phyloP scores from a whole-genome alignment of 805 yeast genomes.

The Saccharomycopsis microspora region DNA sequence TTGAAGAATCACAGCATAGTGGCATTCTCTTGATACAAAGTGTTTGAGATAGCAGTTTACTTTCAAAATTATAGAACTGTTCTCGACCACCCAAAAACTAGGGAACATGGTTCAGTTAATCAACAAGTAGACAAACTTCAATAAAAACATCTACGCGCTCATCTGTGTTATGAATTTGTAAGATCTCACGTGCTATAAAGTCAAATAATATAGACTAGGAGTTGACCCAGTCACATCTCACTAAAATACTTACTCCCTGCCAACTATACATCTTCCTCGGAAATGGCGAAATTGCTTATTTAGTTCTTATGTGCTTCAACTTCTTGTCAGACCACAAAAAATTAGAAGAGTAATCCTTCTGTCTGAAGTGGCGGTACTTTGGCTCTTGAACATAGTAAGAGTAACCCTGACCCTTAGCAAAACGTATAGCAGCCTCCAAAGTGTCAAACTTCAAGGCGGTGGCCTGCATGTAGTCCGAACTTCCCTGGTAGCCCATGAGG shows the following conservation, averaged over 20 bases:
- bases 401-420: slow-evolving; percentile 83
- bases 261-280: neutral
- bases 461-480: slow-evolving; percentile 61
- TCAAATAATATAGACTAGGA: too few relatives aligned
- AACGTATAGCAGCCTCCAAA: slow-evolving; percentile 65
- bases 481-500: slow-evolving; percentile 73
- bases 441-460: slow-evolving; percentile 64
- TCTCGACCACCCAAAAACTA: too few relatives aligned
- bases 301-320: slow-evolving; percentile 72
- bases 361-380: slow-evolving; percentile 56
- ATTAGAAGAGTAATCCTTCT: slow-evolving; percentile 66
- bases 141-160: too few relatives aligned
- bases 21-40: too few relatives aligned
- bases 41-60: too few relatives aligned
- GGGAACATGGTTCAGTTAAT: too few relatives aligned
- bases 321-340: slow-evolving; percentile 60
- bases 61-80: too few relatives aligned
- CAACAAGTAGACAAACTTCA: too few relatives aligned
- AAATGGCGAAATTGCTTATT: slow-evolving; percentile 26
- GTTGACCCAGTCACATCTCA: too few relatives aligned
- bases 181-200: too few relatives aligned
- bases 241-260: neutral
- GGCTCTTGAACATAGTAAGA: slow-evolving; percentile 76
- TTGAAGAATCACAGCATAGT: too few relatives aligned
- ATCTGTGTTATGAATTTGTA: too few relatives aligned